Evolutionary conservation across 163 green algal species (phyloP).

Genomic region (Volvox carteri): DNA sequence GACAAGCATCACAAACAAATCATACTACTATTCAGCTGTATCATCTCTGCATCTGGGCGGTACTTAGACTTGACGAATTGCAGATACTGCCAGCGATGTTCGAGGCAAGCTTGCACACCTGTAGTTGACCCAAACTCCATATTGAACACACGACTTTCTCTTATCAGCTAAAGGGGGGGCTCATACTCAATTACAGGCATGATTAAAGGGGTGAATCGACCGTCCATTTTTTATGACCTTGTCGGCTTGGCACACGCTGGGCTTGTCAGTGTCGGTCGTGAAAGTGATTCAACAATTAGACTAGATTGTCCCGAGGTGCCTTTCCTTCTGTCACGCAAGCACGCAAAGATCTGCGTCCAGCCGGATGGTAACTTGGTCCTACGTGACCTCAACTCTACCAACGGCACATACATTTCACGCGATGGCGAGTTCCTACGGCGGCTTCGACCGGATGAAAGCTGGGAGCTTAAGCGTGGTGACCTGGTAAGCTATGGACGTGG

Average conservation of each 20-base stretch:
- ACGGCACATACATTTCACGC: conserved; percentile 64
- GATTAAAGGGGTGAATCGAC: conserved; percentile 55
- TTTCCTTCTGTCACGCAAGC: conserved; percentile 62
- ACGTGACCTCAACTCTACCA: conserved; percentile 61
- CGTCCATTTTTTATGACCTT: conserved; percentile 61
- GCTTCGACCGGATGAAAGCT: conserved; percentile 42
- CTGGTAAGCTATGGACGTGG: conserved; percentile 35
- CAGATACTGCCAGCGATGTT: background rate
- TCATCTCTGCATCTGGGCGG: too few species aligned
- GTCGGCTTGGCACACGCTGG: conserved; percentile 49
- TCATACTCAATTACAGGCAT: conserved; percentile 27
- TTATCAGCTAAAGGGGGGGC: background rate
- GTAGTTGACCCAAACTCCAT: background rate
- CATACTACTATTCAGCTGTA: too few species aligned
- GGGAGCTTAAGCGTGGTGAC: conserved; percentile 60
- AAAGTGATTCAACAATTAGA: conserved; percentile 51
- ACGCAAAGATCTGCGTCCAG: conserved; percentile 61
- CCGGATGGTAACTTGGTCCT: conserved; percentile 60
- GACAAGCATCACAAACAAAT: too few species aligned
- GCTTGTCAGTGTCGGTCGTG: conserved; percentile 57
- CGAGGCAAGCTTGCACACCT: background rate
- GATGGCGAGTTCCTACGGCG: conserved; percentile 50
- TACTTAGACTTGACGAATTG: background rate
- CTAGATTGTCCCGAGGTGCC: conserved; percentile 63
- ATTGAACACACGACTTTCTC: background rate